These are phyloP conservation scores for Selenicereus undatus DNA, from an alignment of 148 eudicot species.

Conservation along the genomic window DNA sequence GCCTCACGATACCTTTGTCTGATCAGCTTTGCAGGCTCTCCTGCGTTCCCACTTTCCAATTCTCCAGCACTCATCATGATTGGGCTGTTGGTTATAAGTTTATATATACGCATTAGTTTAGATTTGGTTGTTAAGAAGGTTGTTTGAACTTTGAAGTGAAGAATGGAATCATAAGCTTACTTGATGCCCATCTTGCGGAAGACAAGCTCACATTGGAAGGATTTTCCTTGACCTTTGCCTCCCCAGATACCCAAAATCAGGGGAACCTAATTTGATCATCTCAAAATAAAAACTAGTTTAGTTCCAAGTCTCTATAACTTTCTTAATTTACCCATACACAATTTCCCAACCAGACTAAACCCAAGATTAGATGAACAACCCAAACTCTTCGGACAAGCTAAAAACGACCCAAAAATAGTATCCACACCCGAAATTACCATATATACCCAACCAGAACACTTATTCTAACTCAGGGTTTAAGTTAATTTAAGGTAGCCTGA, in stretches of 20 bases:
- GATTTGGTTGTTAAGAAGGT: background rate
- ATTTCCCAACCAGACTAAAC: too few relatives aligned
- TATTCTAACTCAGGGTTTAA: too few relatives aligned
- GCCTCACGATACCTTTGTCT: conserved; percentile 95
- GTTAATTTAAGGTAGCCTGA: too few relatives aligned
- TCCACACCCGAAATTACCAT: too few relatives aligned
- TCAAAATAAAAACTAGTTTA: background rate
- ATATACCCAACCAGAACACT: too few relatives aligned
- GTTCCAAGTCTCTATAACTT: background rate
- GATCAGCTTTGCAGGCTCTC: conserved; percentile 91
- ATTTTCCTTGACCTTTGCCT: conserved; percentile 98
- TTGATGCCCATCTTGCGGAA: conserved; percentile 95
- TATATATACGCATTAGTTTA: background rate
- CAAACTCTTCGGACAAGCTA: too few relatives aligned
- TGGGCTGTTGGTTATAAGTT: conserved; percentile 45
- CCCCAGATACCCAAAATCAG: conserved; percentile 97
- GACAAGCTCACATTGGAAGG: conserved; percentile 96
- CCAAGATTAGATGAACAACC: too few relatives aligned
- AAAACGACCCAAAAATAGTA: too few relatives aligned
- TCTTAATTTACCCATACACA: background rate
- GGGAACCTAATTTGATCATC: conserved; percentile 47
- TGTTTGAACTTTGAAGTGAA: background rate
- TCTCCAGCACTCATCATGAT: conserved; percentile 99
- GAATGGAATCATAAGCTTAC: conserved; percentile 26
- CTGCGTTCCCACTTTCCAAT: conserved; percentile 94